Evolutionary conservation across 768 basidiomycete genomes (phyloP).

Genomic region (Mycena maculata): DNA sequence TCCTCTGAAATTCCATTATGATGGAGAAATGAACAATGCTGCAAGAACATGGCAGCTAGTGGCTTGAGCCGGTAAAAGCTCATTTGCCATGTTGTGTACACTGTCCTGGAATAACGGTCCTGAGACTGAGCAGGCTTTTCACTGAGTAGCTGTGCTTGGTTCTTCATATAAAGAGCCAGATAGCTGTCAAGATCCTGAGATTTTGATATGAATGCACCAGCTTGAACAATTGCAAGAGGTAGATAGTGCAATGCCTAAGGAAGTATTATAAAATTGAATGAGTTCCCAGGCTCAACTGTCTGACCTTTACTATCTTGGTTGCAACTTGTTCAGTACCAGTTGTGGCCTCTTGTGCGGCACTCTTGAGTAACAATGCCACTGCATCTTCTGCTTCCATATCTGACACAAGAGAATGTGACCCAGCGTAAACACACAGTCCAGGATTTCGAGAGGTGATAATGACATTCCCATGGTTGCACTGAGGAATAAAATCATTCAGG

Average conservation of each 20-base stretch:
- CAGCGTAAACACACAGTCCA: neutral
- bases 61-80: conserved; percentile 9
- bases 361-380: neutral
- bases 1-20: conserved; percentile 7
- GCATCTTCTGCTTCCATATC: conserved; percentile 1
- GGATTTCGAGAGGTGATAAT: conserved; percentile 25
- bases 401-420: neutral
- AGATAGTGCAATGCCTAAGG: neutral
- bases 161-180: neutral
- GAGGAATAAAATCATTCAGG: conserved; percentile 4
- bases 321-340: neutral
- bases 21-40: conserved; percentile 13
- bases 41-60: conserved; percentile 1
- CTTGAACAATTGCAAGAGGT: conserved; percentile 2
- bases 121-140: conserved; percentile 9
- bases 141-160: neutral
- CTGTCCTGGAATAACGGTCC: conserved; percentile 3
- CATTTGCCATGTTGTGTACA: conserved; percentile 26
- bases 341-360: neutral
- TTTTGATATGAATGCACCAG: no score
- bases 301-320: neutral
- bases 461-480: conserved; percentile 18
- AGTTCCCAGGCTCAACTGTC: neutral
- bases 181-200: neutral
- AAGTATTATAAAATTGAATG: neutral